A percentile compares a stretch with the other conserved stretches of the same genome.
These are phyloP conservation scores for Cyclotella sp. DNA, from an alignment of 108 stramenopile genomes.

Conservation along the genomic window DNA sequence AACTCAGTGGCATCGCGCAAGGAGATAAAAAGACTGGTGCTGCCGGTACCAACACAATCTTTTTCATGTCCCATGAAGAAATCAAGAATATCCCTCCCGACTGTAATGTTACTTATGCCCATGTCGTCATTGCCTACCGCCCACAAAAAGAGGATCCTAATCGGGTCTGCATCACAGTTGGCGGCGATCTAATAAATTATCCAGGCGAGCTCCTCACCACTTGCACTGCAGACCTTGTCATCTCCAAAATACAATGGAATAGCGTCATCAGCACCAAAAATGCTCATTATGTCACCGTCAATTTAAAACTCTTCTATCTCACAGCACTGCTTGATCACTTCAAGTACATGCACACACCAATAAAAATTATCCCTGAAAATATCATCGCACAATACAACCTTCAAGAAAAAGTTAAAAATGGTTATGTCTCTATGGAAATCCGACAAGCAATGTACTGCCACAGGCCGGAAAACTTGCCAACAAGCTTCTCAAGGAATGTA, in stretches of 20 bases:
- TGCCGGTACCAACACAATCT: conserved; percentile 13
- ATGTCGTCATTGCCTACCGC: neutral
- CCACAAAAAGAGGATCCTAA: too few relatives aligned
- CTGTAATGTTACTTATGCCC: conserved; percentile 15
- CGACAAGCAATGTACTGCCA: conserved; percentile 49
- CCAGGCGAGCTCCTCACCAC: too few relatives aligned
- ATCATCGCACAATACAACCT: conserved; percentile 22
- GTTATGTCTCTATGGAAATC: conserved; percentile 38
- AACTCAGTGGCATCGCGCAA: conserved; percentile 22
- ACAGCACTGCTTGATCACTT: conserved; percentile 28
- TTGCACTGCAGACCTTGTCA: too few relatives aligned
- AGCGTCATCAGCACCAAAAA: conserved; percentile 44
- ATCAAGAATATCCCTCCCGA: conserved; percentile 17
- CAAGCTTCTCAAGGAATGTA: conserved; percentile 35
- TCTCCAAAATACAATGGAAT: conserved; percentile 13
- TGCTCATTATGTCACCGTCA: conserved; percentile 33
- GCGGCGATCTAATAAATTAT: too few relatives aligned
- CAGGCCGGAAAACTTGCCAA: conserved; percentile 57
- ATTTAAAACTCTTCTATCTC: conserved; percentile 5
- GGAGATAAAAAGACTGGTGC: conserved; percentile 2
- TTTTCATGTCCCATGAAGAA: conserved; percentile 1
- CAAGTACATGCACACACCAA: conserved; percentile 56
- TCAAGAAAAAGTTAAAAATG: conserved; percentile 2
- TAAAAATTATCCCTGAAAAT: neutral
- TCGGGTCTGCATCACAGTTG: too few relatives aligned